phyloP scores from a whole-genome alignment of 2,329 filamentous ascomycete species.

The Fusarium duplospermum region DNA sequence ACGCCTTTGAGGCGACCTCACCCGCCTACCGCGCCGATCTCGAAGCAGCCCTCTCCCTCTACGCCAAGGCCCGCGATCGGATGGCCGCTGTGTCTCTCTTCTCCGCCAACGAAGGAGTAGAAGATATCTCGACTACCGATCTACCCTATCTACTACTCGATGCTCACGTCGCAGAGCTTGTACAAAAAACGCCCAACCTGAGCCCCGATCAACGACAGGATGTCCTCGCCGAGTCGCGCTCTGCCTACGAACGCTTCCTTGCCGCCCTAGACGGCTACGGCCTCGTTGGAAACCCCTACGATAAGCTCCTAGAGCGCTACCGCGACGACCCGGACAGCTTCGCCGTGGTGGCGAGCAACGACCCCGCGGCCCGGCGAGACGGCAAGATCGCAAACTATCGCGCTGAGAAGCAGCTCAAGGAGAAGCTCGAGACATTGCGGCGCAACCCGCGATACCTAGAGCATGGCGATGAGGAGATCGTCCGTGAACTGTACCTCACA shows the following conservation, averaged over 20 bases:
- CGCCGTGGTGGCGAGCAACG: slow-evolving; percentile 72
- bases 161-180: slow-evolving; percentile 83
- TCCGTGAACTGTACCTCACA: slow-evolving; percentile 82
- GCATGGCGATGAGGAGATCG: slow-evolving; percentile 83
- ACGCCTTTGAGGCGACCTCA: slow-evolving; percentile 72
- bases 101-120: slow-evolving; percentile 88
- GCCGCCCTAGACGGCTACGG: slow-evolving; percentile 82
- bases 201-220: slow-evolving; percentile 67
- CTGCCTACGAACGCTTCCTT: slow-evolving; percentile 82
- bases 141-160: slow-evolving; percentile 86
- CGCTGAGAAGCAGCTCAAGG: slow-evolving; percentile 86
- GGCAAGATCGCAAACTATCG: slow-evolving; percentile 88
- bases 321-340: slow-evolving; percentile 78
- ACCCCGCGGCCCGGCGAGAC: slow-evolving; percentile 77
- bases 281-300: slow-evolving; percentile 73
- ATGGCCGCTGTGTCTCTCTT: slow-evolving; percentile 82
- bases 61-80: slow-evolving; percentile 78
- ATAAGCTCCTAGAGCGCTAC: slow-evolving; percentile 78
- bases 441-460: slow-evolving; percentile 64
- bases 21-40: slow-evolving; percentile 76
- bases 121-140: slow-evolving; percentile 87
- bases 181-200: slow-evolving; percentile 72
- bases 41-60: slow-evolving; percentile 73
- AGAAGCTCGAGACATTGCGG: slow-evolving; percentile 75
- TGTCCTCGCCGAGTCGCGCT: slow-evolving; percentile 72